Conservation (phyloP, 768 basidiomycete genomes). For the Trametes coccinea region DNA sequence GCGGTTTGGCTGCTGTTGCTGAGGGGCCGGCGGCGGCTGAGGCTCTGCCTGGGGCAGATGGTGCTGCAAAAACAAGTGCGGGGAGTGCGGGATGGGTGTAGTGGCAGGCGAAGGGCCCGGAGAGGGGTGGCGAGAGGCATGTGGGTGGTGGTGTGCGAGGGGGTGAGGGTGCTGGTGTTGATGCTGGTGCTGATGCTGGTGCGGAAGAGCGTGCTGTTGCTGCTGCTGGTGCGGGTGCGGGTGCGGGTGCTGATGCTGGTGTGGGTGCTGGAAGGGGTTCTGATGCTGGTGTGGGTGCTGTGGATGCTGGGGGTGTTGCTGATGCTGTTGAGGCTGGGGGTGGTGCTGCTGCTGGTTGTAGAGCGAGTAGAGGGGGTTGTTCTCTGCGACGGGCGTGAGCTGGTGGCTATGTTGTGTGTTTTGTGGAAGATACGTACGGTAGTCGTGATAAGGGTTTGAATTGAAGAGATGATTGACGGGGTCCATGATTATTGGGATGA, state of each 20-base stretch:
- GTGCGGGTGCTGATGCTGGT: constrained; percentile 27
- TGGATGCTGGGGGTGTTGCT: constrained; percentile 24
- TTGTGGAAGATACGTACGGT: constrained; percentile 33
- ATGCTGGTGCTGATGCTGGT: constrained; percentile 28
- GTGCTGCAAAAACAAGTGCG: constrained; percentile 35
- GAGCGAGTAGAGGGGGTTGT: constrained; percentile 30
- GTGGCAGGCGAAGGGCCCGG: constrained; percentile 30
- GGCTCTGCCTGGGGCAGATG: constrained; percentile 20
- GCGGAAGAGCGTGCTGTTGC: constrained; percentile 21
- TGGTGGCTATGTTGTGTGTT: constrained; percentile 1
- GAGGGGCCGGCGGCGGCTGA: constrained; percentile 2
- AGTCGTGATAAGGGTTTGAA: constrained; percentile 51
- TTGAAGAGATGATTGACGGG: constrained; percentile 64
- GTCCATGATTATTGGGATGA: constrained; percentile 38
- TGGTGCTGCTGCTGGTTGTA: constrained; percentile 23
- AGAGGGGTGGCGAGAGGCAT: constrained; percentile 35
- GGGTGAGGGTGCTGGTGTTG: constrained; percentile 23
- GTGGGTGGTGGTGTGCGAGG: constrained; percentile 24
- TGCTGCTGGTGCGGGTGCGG: constrained; percentile 32
- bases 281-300: constrained; percentile 32
- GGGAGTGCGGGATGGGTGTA: constrained; percentile 28
- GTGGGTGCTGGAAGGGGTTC: constrained; percentile 20
- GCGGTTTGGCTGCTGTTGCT: constrained; percentile 22
- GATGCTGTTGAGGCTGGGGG: constrained; percentile 18
- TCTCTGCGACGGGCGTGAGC: neutral